These are phyloP conservation scores for Cicer cuneatum DNA, from an alignment of 306 rosid genomes.

Conservation along the genomic window DNA sequence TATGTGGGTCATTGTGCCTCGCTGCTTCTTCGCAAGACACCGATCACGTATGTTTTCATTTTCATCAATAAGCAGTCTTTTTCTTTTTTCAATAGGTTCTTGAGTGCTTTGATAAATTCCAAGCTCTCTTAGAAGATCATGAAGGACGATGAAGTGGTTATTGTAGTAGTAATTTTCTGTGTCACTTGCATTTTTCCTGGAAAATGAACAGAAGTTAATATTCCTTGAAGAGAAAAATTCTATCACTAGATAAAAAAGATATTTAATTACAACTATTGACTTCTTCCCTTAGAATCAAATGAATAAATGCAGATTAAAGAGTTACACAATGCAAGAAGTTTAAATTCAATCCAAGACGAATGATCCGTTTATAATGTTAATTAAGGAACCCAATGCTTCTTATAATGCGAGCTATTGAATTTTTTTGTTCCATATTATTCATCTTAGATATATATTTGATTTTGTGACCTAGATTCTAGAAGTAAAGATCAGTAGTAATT, in stretches of 20 bases:
- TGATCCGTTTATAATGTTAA: not conserved
- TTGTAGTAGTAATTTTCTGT: constrained; percentile 51
- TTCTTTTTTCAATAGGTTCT: constrained; percentile 50
- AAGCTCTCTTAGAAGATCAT: constrained; percentile 68
- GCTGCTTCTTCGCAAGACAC: constrained; percentile 43
- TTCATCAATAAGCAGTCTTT: constrained; percentile 55
- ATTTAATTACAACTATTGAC: not conserved
- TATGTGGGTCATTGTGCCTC: constrained; percentile 29
- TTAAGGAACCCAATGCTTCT: constrained; percentile 9
- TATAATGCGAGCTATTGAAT: not conserved
- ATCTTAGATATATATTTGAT: constrained; percentile 28
- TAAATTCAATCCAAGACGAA: constrained; percentile 1
- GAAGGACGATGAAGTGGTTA: constrained; percentile 58
- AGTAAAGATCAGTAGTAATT: not conserved
- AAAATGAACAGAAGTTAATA: constrained; percentile 29
- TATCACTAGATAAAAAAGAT: not conserved
- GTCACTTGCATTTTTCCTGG: constrained; percentile 59
- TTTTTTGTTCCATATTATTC: constrained; percentile 7
- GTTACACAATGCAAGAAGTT: not conserved
- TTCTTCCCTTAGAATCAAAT: not conserved
- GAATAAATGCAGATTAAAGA: not conserved
- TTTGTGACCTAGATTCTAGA: not conserved
- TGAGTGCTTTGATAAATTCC: constrained; percentile 53
- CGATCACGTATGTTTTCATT: constrained; percentile 44
- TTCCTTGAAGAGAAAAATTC: constrained; percentile 5